These are phyloP conservation scores for Ambrosia trifida DNA, from an alignment of 129 eudicot species.

Conservation along the genomic window DNA sequence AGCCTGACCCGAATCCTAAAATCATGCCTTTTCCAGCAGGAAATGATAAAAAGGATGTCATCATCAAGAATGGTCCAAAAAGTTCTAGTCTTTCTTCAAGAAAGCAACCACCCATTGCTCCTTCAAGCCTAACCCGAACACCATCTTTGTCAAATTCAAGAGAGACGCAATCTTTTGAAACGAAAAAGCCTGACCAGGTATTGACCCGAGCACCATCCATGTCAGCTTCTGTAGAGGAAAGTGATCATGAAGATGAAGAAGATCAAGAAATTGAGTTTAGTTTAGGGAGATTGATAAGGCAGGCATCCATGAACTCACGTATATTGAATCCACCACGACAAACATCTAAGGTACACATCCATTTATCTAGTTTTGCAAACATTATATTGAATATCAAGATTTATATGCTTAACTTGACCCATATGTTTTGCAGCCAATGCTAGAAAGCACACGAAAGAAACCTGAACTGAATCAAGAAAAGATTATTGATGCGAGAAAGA, in stretches of 20 bases:
- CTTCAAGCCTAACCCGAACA: constrained; percentile 34
- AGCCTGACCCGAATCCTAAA: constrained; percentile 14
- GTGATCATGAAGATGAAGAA: constrained; percentile 41
- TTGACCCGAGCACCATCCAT: constrained; percentile 26
- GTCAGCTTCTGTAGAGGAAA: constrained; percentile 15
- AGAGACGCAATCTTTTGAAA: constrained; percentile 5
- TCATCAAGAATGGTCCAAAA: constrained; percentile 31
- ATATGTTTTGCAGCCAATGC: constrained; percentile 25
- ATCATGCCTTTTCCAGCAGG: not conserved
- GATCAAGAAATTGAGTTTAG: constrained; percentile 69
- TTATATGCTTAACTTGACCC: constrained; percentile 13
- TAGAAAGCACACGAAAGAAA: constrained; percentile 15
- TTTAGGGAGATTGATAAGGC: constrained; percentile 81
- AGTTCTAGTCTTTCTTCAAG: constrained; percentile 25
- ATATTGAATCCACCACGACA: constrained; percentile 46
- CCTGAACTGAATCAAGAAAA: constrained; percentile 25
- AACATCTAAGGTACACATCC: constrained; percentile 57
- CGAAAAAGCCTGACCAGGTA: constrained; percentile 1
- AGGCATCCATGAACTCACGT: constrained; percentile 70
- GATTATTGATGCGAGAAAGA: constrained; percentile 16
- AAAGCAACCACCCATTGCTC: constrained; percentile 32
- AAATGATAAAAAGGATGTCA: constrained; percentile 14
- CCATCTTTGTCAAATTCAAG: constrained; percentile 49
- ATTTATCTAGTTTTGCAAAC: constrained; percentile 2
- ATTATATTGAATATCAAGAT: constrained; percentile 7